phyloP scores from a whole-genome alignment of 2,329 filamentous ascomycete genomes.

The Neonectria faginata region DNA sequence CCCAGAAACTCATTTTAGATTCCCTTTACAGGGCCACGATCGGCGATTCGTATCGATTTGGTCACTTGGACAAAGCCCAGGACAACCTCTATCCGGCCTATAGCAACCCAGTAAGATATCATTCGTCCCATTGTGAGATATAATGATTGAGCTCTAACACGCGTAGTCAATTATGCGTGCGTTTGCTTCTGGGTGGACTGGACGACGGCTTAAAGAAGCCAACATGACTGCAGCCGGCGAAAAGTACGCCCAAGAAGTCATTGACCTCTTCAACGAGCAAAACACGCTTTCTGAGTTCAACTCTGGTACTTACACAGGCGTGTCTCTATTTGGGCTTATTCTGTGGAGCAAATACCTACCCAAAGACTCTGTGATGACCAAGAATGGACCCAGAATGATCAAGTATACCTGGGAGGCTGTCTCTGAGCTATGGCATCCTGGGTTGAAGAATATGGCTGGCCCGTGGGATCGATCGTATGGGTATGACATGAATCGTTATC shows the following conservation, averaged over 20 bases:
- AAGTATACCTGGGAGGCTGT: constrained; percentile 64
- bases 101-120: constrained; percentile 61
- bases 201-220: constrained; percentile 61
- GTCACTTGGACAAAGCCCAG: constrained; percentile 61
- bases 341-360: constrained; percentile 71
- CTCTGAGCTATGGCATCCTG: constrained; percentile 66
- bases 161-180: constrained; percentile 68
- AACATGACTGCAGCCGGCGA: constrained; percentile 72
- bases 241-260: constrained; percentile 64
- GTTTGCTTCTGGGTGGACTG: constrained; percentile 69
- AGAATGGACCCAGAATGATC: constrained; percentile 64
- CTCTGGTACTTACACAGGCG: constrained; percentile 71
- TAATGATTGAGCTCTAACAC: fast-evolving
- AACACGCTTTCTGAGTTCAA: constrained; percentile 73
- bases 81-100: constrained; percentile 74
- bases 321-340: constrained; percentile 69
- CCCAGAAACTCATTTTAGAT: constrained; percentile 60
- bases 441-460: constrained; percentile 70
- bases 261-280: constrained; percentile 66
- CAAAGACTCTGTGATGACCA: constrained; percentile 63
- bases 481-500: constrained; percentile 72
- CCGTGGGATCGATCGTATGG: constrained; percentile 74
- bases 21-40: constrained; percentile 66
- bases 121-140: fast-evolving
- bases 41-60: constrained; percentile 71